These are phyloP conservation scores for Papilionanthe hybrid DNA, from an alignment of 116 monocot species.

Conservation along the genomic window DNA sequence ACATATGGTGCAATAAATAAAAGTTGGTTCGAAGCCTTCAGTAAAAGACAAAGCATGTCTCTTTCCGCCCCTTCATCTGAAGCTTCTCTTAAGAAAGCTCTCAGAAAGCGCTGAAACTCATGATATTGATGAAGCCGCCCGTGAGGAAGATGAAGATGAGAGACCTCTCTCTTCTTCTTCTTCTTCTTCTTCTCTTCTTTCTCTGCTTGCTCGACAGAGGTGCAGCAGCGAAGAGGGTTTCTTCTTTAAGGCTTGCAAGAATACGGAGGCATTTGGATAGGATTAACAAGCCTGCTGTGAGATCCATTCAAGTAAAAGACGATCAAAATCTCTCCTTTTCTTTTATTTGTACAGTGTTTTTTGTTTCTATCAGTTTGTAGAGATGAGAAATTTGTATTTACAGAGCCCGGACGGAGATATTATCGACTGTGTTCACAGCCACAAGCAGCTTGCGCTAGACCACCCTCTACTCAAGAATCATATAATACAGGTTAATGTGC, in stretches of 20 bases:
- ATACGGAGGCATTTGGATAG: conserved; percentile 47
- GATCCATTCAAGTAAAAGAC: conserved; percentile 38
- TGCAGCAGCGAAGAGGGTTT: neutral
- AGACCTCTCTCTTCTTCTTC: neutral
- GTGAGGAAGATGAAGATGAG: neutral
- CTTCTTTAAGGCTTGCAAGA: conserved; percentile 32
- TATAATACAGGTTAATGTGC: conserved; percentile 75
- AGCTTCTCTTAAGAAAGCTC: neutral
- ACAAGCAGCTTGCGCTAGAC: conserved; percentile 70
- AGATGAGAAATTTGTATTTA: neutral
- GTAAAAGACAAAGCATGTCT: conserved; percentile 2
- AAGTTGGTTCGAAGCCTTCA: conserved; percentile 5
- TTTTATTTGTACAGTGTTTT: neutral
- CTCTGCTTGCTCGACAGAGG: conserved; percentile 3
- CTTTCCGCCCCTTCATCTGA: neutral
- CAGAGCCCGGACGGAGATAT: conserved; percentile 83
- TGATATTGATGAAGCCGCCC: neutral
- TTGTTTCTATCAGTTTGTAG: neutral
- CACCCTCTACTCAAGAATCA: conserved; percentile 84
- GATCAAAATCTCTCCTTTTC: neutral
- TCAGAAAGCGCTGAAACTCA: conserved; percentile 3
- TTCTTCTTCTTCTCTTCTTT: neutral
- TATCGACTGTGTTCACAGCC: conserved; percentile 71
- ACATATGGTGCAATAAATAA: neutral
- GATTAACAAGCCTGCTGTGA: conserved; percentile 54